These are phyloP conservation scores for Nannochloropsis granulata DNA, from an alignment of 108 stramenopile genomes.

Conservation along the genomic window DNA sequence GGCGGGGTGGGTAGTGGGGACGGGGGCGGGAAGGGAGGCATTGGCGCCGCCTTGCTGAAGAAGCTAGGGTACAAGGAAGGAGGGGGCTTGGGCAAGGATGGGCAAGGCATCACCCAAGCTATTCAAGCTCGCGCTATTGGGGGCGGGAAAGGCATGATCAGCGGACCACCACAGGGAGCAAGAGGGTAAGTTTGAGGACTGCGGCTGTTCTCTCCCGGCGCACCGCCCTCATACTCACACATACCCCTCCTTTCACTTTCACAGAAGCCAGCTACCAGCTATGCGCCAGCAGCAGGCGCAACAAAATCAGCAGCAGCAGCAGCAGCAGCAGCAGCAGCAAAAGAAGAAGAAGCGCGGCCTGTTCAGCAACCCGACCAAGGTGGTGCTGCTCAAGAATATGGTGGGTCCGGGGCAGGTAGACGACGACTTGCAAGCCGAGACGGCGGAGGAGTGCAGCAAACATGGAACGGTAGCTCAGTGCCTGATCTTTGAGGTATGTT, in stretches of 20 bases:
- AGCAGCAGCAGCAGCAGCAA: background rate
- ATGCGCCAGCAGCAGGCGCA: background rate
- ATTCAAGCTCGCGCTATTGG: conserved; percentile 20
- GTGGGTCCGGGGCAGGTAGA: conserved; percentile 38
- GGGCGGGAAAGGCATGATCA: conserved; percentile 10
- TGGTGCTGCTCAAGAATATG: conserved; percentile 38
- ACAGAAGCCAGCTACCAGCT: background rate
- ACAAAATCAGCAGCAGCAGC: background rate
- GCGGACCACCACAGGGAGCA: conserved; percentile 16
- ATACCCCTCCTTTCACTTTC: background rate
- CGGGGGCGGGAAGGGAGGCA: conserved; percentile 3
- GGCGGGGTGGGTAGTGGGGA: background rate
- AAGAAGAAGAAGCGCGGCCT: conserved; percentile 20
- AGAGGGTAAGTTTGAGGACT: background rate
- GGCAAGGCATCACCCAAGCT: conserved; percentile 28
- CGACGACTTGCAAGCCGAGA: conserved; percentile 26
- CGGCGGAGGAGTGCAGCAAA: conserved; percentile 28
- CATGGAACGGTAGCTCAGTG: conserved; percentile 28
- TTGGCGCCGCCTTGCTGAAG: conserved; percentile 24
- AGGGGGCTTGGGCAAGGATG: conserved; percentile 16
- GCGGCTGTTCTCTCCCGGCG: too few species aligned
- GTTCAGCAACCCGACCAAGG: conserved; percentile 33
- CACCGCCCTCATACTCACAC: too few species aligned
- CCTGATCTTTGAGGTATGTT: conserved; percentile 17
- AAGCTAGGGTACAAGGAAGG: conserved; percentile 34